Conservation (phyloP, 257 asterid species). For the Primulina huaijiensis region DNA sequence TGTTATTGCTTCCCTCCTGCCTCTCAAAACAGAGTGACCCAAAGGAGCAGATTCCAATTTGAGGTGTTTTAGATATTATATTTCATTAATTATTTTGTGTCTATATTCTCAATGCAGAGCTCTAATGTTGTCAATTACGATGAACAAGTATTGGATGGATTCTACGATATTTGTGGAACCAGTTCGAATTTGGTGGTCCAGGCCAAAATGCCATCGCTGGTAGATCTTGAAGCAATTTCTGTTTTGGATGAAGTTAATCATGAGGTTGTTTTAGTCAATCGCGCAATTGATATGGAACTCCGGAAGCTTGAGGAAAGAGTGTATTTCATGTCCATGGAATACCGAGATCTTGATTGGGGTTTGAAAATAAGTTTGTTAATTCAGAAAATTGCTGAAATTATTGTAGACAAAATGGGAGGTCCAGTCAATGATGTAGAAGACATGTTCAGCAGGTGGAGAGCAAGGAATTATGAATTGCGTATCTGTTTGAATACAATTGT, state of each 20-base stretch:
- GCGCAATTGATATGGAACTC: constrained; percentile 61
- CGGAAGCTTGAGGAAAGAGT: constrained; percentile 83
- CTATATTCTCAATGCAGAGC: constrained; percentile 56
- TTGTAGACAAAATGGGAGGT: constrained; percentile 90
- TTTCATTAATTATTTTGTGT: constrained; percentile 18
- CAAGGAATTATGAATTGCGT: constrained; percentile 64
- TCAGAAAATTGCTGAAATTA: constrained; percentile 76
- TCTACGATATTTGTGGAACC: constrained; percentile 84
- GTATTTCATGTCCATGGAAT: constrained; percentile 52
- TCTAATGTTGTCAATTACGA: constrained; percentile 77
- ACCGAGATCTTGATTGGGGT: constrained; percentile 45
- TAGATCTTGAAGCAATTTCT: constrained; percentile 66
- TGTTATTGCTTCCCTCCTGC: neutral
- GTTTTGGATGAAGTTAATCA: constrained; percentile 52
- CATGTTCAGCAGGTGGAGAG: constrained; percentile 74
- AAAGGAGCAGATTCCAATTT: neutral
- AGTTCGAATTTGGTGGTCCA: constrained; percentile 56
- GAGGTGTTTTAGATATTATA: neutral
- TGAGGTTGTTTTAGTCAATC: constrained; percentile 83
- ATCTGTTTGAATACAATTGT: constrained; percentile 44
- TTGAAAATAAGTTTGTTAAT: constrained; percentile 50
- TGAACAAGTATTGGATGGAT: constrained; percentile 87
- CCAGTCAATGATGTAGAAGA: constrained; percentile 90
- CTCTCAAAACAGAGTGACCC: neutral
- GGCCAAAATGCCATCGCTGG: constrained; percentile 70